A percentile compares a stretch with the other conserved stretches of the same genome.
Conservation (phyloP, 208 protist species). For the Leishmania mexicana region DNA sequence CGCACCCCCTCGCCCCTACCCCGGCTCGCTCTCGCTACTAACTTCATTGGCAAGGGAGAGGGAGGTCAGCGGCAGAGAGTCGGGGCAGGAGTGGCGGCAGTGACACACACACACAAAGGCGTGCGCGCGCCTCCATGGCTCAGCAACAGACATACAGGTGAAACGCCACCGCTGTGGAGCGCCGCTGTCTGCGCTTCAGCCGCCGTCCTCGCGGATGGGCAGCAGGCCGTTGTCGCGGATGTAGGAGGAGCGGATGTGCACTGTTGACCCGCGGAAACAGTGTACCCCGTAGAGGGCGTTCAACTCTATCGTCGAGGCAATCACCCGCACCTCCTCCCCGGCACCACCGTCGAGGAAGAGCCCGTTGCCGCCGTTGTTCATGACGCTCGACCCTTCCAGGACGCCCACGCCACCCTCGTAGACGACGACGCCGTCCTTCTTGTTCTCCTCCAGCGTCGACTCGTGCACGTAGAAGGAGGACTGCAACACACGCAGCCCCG, state of each 20-base stretch:
- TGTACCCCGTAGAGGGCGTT: slow-evolving; percentile 76
- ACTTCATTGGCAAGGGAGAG: neutral
- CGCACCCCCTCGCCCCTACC: neutral
- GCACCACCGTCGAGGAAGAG: slow-evolving; percentile 38
- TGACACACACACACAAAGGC: neutral
- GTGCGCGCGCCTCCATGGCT: neutral
- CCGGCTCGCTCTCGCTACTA: neutral
- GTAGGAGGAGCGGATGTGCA: slow-evolving; percentile 51
- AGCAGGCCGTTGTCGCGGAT: slow-evolving; percentile 66
- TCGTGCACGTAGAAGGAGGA: slow-evolving; percentile 32
- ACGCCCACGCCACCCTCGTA: slow-evolving; percentile 37
- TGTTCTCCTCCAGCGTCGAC: slow-evolving; percentile 50
- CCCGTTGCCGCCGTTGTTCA: slow-evolving; percentile 65
- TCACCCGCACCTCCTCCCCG: slow-evolving; percentile 36
- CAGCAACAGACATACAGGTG: neutral
- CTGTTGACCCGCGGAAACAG: slow-evolving; percentile 41
- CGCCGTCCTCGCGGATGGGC: slow-evolving; percentile 49
- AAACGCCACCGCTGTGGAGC: neutral
- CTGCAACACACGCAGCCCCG: slow-evolving; percentile 38
- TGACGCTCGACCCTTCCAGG: slow-evolving; percentile 46
- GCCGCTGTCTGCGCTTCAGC: neutral
- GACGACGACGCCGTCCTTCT: slow-evolving; percentile 59
- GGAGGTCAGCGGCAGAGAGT: neutral
- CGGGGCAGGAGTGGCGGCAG: neutral
- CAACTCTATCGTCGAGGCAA: slow-evolving; percentile 58